A percentile compares a stretch with the other conserved stretches of the same genome.
These are phyloP conservation scores for Excoecaria agallocha DNA, from an alignment of 345 rosid genomes.

Conservation along the genomic window DNA sequence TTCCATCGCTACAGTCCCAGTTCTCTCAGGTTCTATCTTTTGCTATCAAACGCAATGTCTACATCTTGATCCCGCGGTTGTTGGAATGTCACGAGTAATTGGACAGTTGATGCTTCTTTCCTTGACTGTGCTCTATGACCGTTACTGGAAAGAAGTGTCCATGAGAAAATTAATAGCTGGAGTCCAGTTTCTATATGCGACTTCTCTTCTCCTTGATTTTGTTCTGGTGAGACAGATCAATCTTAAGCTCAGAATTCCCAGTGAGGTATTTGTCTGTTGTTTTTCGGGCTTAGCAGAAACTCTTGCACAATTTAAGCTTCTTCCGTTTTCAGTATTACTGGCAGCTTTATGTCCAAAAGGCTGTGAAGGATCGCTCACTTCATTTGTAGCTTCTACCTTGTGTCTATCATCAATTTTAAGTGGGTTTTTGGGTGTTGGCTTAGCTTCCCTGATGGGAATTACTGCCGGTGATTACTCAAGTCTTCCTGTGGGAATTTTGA, in stretches of 20 bases:
- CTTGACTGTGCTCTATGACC: constrained; percentile 54
- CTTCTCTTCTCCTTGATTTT: constrained; percentile 71
- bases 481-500: constrained; percentile 50
- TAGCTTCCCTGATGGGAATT: constrained; percentile 67
- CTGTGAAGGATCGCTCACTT: constrained; percentile 86
- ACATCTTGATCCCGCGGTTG: constrained; percentile 56
- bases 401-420: constrained; percentile 75
- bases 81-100: constrained; percentile 78
- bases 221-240: constrained; percentile 65
- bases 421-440: constrained; percentile 68
- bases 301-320: constrained; percentile 75
- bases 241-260: constrained; percentile 59
- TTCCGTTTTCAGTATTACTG: constrained; percentile 64
- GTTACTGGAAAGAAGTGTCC: constrained; percentile 58
- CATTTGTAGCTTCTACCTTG: constrained; percentile 69
- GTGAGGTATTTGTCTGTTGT: constrained; percentile 57
- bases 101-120: constrained; percentile 74
- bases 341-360: constrained; percentile 76
- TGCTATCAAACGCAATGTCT: constrained; percentile 86
- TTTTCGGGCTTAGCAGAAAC: constrained; percentile 80
- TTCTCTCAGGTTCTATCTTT: constrained; percentile 75
- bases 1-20: constrained; percentile 63
- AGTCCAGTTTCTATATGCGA: constrained; percentile 58
- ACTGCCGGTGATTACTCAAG: constrained; percentile 59
- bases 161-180: constrained; percentile 60